Conservation (phyloP, 139 green algal species). For the Chlamydomonas sphaeroides region DNA sequence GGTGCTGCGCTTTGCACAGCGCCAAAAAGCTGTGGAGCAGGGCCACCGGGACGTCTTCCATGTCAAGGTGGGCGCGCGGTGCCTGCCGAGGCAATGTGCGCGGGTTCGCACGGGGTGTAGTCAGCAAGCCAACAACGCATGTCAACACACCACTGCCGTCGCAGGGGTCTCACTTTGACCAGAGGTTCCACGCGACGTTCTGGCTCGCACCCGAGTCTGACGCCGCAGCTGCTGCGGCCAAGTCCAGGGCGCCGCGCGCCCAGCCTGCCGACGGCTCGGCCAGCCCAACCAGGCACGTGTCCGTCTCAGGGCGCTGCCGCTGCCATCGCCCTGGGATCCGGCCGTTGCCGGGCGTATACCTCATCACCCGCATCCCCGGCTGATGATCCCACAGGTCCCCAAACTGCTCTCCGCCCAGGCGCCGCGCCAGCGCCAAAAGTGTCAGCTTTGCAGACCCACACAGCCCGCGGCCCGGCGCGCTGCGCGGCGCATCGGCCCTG, state of each 20-base stretch:
- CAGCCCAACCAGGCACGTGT: too few species aligned
- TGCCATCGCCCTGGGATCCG: too few species aligned
- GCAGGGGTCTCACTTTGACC: slow-evolving; percentile 77
- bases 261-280: too few species aligned
- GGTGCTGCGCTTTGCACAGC: slow-evolving; percentile 71
- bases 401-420: background rate
- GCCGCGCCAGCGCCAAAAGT: background rate
- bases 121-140: too few species aligned
- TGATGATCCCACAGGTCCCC: too few species aligned
- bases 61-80: slow-evolving; percentile 66
- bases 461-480: background rate
- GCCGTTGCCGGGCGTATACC: too few species aligned
- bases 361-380: too few species aligned
- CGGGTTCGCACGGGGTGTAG: too few species aligned
- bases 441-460: slow-evolving; percentile 11
- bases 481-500: too few species aligned
- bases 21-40: slow-evolving; percentile 63
- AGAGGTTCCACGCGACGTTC: slow-evolving; percentile 79
- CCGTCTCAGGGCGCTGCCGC: too few species aligned
- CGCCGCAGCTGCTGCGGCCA: background rate
- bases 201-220: slow-evolving; percentile 56
- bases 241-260: background rate
- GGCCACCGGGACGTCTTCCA: slow-evolving; percentile 81
- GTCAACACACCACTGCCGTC: too few species aligned
- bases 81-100: background rate